phyloP scores from a whole-genome alignment of 2,329 filamentous ascomycete species.

The Arthrobotrys megalospora region DNA sequence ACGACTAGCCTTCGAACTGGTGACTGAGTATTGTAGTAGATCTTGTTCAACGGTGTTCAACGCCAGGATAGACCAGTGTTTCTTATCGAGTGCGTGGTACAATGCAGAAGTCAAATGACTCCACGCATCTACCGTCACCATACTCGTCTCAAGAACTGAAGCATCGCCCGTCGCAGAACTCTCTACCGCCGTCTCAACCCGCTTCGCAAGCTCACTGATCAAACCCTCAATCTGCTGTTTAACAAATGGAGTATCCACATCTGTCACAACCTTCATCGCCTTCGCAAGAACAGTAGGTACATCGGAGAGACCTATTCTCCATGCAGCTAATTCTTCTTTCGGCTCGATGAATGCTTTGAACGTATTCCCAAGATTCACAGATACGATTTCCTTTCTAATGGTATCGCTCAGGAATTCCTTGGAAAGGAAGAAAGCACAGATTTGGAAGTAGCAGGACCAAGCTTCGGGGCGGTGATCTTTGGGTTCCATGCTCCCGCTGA shows the following conservation, averaged over 20 bases:
- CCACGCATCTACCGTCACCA: slow-evolving; percentile 45
- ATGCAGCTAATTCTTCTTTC: slow-evolving; percentile 50
- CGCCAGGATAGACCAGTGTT: slow-evolving; percentile 45
- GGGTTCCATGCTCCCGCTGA: slow-evolving; percentile 82
- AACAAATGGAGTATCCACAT: slow-evolving; percentile 52
- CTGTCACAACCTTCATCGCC: slow-evolving; percentile 56
- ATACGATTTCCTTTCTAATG: slow-evolving; percentile 53
- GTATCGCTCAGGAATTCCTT: slow-evolving; percentile 50
- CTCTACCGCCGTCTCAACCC: slow-evolving; percentile 37
- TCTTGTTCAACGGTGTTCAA: slow-evolving; percentile 49
- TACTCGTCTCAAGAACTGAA: slow-evolving; percentile 28
- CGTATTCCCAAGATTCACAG: slow-evolving; percentile 45
- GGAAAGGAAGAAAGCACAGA: slow-evolving; percentile 72
- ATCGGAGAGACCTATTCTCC: slow-evolving; percentile 56
- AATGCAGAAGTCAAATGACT: slow-evolving; percentile 35
- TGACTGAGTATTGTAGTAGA: slow-evolving; percentile 36
- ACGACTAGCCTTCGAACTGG: slow-evolving; percentile 31
- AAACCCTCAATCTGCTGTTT: slow-evolving; percentile 23
- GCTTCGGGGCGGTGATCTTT: slow-evolving; percentile 77
- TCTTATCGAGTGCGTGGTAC: slow-evolving; percentile 54
- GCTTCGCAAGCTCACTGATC: slow-evolving; percentile 44
- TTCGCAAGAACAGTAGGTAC: slow-evolving; percentile 52
- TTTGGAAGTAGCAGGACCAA: slow-evolving; percentile 82
- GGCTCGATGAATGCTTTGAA: slow-evolving; percentile 57
- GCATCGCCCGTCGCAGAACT: slow-evolving; percentile 10